These are phyloP conservation scores for Aurantiochytrium sp. DNA, from an alignment of 108 stramenopile genomes.

Conservation along the genomic window DNA sequence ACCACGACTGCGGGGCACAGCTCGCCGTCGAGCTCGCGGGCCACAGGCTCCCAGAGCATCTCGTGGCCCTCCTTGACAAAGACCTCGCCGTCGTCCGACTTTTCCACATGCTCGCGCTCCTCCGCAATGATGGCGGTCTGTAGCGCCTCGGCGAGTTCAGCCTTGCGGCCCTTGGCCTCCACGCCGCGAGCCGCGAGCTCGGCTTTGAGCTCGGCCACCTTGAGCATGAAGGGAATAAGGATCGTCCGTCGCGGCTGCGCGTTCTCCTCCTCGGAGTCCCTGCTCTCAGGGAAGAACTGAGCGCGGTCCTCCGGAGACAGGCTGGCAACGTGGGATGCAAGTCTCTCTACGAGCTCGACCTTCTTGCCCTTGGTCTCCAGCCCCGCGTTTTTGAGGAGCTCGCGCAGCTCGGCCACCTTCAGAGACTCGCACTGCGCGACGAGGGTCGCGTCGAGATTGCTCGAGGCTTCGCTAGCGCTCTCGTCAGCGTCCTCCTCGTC, in stretches of 20 bases:
- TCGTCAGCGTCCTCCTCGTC: neutral
- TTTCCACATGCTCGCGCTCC: neutral
- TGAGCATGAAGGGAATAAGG: neutral
- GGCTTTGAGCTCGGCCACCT: neutral
- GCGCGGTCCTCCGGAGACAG: neutral
- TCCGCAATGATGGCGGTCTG: neutral
- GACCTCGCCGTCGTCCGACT: neutral
- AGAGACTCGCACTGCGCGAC: neutral
- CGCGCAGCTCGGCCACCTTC: neutral
- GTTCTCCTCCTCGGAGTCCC: neutral
- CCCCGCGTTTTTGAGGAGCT: neutral
- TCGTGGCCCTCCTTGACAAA: slow-evolving; percentile 14
- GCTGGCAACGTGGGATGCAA: neutral
- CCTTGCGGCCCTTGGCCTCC: slow-evolving; percentile 16
- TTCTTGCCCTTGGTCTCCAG: slow-evolving; percentile 7
- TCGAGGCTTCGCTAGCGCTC: neutral
- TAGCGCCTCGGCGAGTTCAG: neutral
- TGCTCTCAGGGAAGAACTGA: neutral
- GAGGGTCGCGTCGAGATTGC: neutral
- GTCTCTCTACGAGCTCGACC: neutral
- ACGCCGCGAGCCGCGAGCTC: neutral
- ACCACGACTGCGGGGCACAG: slow-evolving; percentile 12
- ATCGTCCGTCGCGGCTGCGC: neutral
- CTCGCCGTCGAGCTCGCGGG: neutral
- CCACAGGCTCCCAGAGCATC: neutral